These are phyloP conservation scores for Malus hybrid DNA, from an alignment of 331 rosid species.

Conservation along the genomic window DNA sequence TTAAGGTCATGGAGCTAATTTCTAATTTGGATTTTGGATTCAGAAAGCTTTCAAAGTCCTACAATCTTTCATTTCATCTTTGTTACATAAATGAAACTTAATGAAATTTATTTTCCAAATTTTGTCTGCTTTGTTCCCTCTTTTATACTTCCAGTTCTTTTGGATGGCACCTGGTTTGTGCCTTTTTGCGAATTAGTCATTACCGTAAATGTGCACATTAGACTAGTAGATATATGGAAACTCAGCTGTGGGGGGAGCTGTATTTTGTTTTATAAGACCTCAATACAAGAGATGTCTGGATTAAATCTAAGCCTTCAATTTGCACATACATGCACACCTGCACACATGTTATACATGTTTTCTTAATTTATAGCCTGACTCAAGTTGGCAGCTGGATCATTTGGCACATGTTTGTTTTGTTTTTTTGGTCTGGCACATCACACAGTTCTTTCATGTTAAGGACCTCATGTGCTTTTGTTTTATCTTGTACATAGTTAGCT, in stretches of 20 bases:
- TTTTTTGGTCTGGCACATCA: neutral
- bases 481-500: conserved; percentile 26
- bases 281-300: neutral
- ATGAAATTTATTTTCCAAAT: too few relatives aligned
- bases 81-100: too few relatives aligned
- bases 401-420: too few relatives aligned
- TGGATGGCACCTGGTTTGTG: too few relatives aligned
- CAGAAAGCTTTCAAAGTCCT: too few relatives aligned
- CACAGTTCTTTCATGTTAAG: neutral
- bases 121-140: too few relatives aligned
- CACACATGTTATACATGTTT: neutral
- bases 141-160: too few relatives aligned
- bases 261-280: neutral
- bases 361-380: neutral
- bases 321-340: neutral
- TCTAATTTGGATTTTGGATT: too few relatives aligned
- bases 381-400: too few relatives aligned
- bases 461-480: neutral
- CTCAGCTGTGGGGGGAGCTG: neutral
- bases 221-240: neutral
- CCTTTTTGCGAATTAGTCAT: too few relatives aligned
- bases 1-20: neutral
- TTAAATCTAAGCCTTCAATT: neutral
- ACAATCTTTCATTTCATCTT: too few relatives aligned
- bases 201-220: too few relatives aligned